A percentile compares a stretch with the other conserved stretches of the same genome.
Evolutionary conservation across 352 stramenopile species (phyloP).

Genomic region (Thalassiosira sp.): DNA sequence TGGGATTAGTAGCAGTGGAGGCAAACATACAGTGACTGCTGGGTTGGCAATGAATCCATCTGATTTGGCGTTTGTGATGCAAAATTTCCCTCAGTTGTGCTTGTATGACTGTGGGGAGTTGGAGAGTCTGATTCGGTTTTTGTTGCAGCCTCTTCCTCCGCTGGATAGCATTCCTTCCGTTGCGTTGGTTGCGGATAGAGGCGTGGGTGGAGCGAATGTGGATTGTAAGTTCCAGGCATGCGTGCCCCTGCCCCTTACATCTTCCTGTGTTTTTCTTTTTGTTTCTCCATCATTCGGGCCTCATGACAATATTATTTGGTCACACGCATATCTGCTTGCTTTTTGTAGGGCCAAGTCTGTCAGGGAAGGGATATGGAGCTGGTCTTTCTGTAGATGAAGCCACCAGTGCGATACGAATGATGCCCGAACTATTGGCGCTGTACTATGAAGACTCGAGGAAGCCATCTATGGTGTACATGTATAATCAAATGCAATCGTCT

Average conservation of each 20-base stretch:
- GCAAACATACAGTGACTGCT: background rate
- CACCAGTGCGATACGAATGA: constrained; percentile 38
- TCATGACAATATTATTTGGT: too few relatives aligned
- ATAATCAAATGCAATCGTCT: constrained; percentile 16
- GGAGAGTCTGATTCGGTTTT: constrained; percentile 47
- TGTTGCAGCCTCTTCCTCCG: constrained; percentile 42
- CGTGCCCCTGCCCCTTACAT: too few relatives aligned
- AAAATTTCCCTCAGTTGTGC: constrained; percentile 53
- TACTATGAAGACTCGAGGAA: constrained; percentile 53
- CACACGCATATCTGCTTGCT: background rate
- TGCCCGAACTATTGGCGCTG: constrained; percentile 58
- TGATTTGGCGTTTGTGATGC: constrained; percentile 39
- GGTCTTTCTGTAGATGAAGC: constrained; percentile 55
- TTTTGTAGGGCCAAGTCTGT: constrained; percentile 46
- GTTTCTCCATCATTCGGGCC: background rate
- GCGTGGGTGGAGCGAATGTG: constrained; percentile 15
- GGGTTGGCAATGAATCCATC: constrained; percentile 23
- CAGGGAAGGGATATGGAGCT: constrained; percentile 54
- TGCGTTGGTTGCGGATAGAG: constrained; percentile 25
- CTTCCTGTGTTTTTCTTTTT: constrained; percentile 6
- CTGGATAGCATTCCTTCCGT: background rate
- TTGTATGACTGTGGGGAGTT: constrained; percentile 55
- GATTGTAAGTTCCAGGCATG: constrained; percentile 50
- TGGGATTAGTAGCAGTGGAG: background rate
- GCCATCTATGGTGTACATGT: constrained; percentile 41